Base-by-base conservation (phyloP, 176 grass and related monocot species). In the Saccharum spontaneum region DNA sequence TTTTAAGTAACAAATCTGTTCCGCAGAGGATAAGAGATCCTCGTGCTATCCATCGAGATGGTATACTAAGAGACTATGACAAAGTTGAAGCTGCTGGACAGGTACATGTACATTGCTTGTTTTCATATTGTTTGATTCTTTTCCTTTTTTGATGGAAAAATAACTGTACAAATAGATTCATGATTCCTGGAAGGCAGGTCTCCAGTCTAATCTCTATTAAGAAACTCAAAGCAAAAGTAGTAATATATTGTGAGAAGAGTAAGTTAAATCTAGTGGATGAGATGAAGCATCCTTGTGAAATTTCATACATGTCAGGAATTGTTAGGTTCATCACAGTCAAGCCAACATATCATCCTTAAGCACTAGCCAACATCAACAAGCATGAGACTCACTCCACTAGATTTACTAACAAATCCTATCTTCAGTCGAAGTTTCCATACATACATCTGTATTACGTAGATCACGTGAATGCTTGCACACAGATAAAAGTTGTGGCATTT, bases 51-150 rank as follows among this genome's bases (percentile, higher is more conserved):
- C 93, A 81, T 79, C 75, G 48, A 82, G 90, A 99, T 90, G 86
- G 90, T 88, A 76, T 99, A 87, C 52, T 94, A 83, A 89, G 86
- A 94, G 88, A 95, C 83, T 98, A 98, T 61, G 91, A 86, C 78
- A 88, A 90, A 33, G 44, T 65, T 69, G 91, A 95, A 85, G 97
- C 91, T 71, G 78, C 39, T 76, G 97, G 97, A 66, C 97, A 98
- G 93, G 97, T 99, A 84, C 31, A 44, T 71, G 97, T 94, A 82
- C 31, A 45, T 71, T 72, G 43, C 11, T 64, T 84, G 37, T 68
- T 80, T 83, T 70, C 67, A 17, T 40, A 41, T 75, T 82, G 79
- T 36, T 68, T 1, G 3, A 68, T 71, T 69, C 52, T 24, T 54
- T 33, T 50, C 6, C 12, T 2, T 17, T 82, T 86, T 33, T 38